Base-by-base conservation (phyloP, 148 eudicot genomes). In the Rhododendron mucronatum region DNA sequence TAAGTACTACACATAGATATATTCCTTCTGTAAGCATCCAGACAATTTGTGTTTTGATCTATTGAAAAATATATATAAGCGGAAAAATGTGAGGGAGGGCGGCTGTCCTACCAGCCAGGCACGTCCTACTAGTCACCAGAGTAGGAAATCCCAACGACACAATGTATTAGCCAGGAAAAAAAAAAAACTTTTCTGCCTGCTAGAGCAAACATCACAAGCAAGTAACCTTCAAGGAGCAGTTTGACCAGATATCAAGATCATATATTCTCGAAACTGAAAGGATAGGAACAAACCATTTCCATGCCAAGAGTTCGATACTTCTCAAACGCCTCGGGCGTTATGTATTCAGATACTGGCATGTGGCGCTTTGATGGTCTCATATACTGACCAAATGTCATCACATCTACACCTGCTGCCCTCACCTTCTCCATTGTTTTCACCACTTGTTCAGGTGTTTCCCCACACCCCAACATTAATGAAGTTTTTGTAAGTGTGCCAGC, bases 281-380 rank as follows among this genome's bases (percentile, higher is more conserved):
- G 80, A 53, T 57, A 44, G 74, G 75, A 83, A 87, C 89, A 74
- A 88, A 95, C 99, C 99, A 96, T 96, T 90, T 96, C 93, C 95
- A 90, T 95, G 89, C 99, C 99, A 57, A 96, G 94, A 83, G 89
- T 65, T 87, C 92, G 90, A 85, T 96, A 96, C 41, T 91, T 93
- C 76, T 96, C 99, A 79, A 96, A 96, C 83, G 99, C 98, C 84
- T 95, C 98, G 0, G 99, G 99, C 5, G 96, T 96, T 73, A 96
- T 91, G 83, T 95, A 96, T 87, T 96, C 98, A 28, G 96, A 93
- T 61, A 96, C 98, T 3, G 98, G 95, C 99, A 96, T 96, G 86
- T 96, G 99, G 73, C 99, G 98, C 90, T 96, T 96, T 12, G 98
- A 91, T 78, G 98, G 99, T 86, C 99, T 88, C 99, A 96, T 96